Percentiles rank a stretch among this genome's conserved stretches.
These are phyloP conservation scores for Carex arenaria DNA, from an alignment of 202 grass and related monocot species.

Conservation along the genomic window DNA sequence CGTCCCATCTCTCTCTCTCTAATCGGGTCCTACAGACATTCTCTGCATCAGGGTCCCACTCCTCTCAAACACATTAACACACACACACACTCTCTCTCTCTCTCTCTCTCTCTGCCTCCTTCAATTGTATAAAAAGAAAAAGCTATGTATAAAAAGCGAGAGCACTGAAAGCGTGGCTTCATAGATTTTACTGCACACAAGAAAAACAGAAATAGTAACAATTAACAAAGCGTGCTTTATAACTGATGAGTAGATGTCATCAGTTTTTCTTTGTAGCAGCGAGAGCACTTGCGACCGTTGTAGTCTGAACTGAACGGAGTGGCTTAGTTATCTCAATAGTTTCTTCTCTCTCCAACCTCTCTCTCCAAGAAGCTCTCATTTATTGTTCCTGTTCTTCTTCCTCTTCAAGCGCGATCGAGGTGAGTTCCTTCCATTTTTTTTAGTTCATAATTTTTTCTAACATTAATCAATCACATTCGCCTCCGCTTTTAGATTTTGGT, in stretches of 20 bases:
- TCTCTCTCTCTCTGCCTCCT: not conserved
- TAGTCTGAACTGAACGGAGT: not conserved
- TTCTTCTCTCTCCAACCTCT: not conserved
- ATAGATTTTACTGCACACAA: constrained; percentile 19
- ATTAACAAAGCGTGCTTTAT: constrained; percentile 13
- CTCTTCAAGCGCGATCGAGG: not conserved
- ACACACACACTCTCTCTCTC: not conserved
- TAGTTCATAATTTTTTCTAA: not conserved
- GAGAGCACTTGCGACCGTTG: not conserved
- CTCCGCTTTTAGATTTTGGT: not conserved
- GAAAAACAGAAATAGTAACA: not conserved
- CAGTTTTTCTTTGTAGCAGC: not conserved
- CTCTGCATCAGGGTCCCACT: constrained; percentile 17
- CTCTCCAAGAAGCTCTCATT: not conserved
- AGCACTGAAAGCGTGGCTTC: constrained; percentile 26
- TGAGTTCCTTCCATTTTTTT: not conserved
- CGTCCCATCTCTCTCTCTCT: not conserved
- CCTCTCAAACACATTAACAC: not conserved
- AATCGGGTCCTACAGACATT: constrained; percentile 1
- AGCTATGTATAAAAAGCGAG: constrained; percentile 17
- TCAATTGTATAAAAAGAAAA: constrained; percentile 10
- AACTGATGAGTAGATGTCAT: constrained; percentile 1
- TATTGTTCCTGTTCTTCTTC: not conserved
- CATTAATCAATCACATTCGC: not conserved
- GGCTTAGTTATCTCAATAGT: not conserved